phyloP scores from a whole-genome alignment of 2,329 filamentous ascomycete species.

The Ciborinia camelliae region DNA sequence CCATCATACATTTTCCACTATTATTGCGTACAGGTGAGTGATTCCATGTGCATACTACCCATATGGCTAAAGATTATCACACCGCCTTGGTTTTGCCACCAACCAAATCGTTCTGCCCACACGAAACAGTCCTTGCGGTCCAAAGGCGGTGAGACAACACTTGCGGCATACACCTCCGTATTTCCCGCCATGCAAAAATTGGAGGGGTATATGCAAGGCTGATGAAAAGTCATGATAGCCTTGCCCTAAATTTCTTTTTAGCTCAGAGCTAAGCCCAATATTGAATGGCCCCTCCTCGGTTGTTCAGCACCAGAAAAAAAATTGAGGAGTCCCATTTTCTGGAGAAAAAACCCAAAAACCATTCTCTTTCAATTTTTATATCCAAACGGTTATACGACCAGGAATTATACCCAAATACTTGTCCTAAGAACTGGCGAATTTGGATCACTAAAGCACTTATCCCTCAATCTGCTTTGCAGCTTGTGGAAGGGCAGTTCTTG shows the following conservation, averaged over 20 bases:
- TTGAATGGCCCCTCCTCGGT: constrained; percentile 7
- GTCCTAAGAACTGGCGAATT: constrained; percentile 15
- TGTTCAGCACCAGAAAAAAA: constrained; percentile 12
- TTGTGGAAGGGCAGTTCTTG: constrained; percentile 22
- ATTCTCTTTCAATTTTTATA: not conserved
- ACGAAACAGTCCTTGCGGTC: too few relatives aligned
- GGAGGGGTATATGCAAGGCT: constrained; percentile 8
- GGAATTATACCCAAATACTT: not conserved
- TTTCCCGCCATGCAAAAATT: too few relatives aligned
- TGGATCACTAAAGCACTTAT: constrained; percentile 16
- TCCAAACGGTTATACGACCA: not conserved
- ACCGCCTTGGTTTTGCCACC: too few relatives aligned
- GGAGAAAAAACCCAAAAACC: constrained; percentile 2
- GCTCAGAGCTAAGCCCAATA: not conserved
- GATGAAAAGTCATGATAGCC: not conserved
- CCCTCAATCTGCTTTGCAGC: constrained; percentile 25
- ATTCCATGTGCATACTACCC: too few relatives aligned
- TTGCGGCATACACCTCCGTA: too few relatives aligned
- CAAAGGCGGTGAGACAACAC: too few relatives aligned
- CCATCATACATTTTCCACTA: too few relatives aligned
- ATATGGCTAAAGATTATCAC: too few relatives aligned
- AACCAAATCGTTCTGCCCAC: too few relatives aligned
- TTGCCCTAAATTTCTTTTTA: not conserved
- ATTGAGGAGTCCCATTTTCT: not conserved
- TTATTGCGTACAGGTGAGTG: too few relatives aligned